phyloP scores from a whole-genome alignment of 495 filamentous ascomycete species.

The Neurospora discreta region DNA sequence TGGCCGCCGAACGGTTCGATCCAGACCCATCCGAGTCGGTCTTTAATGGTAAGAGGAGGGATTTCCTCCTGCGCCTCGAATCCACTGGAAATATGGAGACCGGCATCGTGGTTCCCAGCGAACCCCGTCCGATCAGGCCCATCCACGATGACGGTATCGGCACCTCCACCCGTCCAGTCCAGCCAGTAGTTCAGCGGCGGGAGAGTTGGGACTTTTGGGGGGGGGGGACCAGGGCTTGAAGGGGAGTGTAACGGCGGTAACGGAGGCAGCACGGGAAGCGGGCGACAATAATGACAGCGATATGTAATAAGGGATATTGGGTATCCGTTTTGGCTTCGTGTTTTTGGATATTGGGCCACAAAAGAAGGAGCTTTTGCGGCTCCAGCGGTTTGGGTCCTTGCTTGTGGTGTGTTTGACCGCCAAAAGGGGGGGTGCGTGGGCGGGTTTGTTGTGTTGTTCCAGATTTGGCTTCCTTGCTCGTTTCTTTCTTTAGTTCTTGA shows the following conservation, averaged over 20 bases:
- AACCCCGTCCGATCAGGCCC: neutral
- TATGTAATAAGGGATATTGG: neutral
- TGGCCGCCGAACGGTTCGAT: conserved; percentile 8
- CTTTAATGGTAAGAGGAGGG: conserved; percentile 4
- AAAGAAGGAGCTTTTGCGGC: neutral
- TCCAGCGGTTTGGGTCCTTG: neutral
- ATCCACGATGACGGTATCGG: neutral
- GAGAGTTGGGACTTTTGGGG: neutral
- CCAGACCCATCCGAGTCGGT: conserved; percentile 5
- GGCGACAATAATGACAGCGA: neutral
- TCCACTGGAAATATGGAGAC: conserved; percentile 5
- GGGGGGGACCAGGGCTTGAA: neutral
- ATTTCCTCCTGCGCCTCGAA: conserved; percentile 3
- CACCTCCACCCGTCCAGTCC: neutral
- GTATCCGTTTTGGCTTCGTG: neutral
- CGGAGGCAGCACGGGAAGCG: neutral
- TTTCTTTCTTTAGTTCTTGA: neutral
- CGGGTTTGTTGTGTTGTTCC: neutral
- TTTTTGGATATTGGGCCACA: neutral
- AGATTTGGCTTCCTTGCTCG: neutral
- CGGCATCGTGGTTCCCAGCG: neutral
- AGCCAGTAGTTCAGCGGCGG: neutral
- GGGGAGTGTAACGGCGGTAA: neutral
- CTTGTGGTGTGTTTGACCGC: neutral
- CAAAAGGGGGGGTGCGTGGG: neutral